These are phyloP conservation scores for Chrysoporthe deuterocubensis DNA, from an alignment of 2,329 filamentous ascomycete species.

Conservation along the genomic window DNA sequence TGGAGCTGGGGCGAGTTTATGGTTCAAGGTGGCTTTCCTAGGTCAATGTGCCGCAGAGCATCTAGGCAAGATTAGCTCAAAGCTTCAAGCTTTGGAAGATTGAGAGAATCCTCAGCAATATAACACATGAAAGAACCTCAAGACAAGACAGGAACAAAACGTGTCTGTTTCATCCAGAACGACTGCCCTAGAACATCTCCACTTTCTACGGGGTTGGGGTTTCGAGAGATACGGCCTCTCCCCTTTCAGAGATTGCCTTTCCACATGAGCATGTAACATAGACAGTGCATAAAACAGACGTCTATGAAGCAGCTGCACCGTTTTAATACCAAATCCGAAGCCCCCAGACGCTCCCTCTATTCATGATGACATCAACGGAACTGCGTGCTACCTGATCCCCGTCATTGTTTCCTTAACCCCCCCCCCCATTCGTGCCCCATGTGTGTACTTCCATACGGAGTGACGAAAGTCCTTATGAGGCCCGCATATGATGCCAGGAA, in stretches of 20 bases:
- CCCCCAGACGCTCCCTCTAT: neutral
- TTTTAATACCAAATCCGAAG: neutral
- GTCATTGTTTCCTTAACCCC: neutral
- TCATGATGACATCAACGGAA: neutral
- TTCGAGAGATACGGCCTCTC: neutral
- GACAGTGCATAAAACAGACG: neutral
- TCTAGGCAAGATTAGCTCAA: neutral
- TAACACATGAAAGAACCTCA: neutral
- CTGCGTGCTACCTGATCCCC: neutral
- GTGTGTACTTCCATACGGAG: neutral
- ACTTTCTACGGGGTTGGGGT: constrained; percentile 18
- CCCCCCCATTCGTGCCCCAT: neutral
- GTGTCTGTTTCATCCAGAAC: constrained; percentile 13
- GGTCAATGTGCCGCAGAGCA: neutral
- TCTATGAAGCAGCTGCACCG: neutral
- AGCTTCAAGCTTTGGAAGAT: neutral
- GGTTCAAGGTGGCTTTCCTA: neutral
- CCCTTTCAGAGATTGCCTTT: neutral
- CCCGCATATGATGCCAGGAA: neutral
- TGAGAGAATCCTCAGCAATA: neutral
- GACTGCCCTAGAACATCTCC: neutral
- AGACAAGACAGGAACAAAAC: neutral
- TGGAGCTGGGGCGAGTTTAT: no score
- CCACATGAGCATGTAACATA: neutral
- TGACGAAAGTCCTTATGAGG: neutral